These are phyloP conservation scores for Colletotrichum ledebouriae DNA, from an alignment of 2,329 filamentous ascomycete species.

Conservation along the genomic window DNA sequence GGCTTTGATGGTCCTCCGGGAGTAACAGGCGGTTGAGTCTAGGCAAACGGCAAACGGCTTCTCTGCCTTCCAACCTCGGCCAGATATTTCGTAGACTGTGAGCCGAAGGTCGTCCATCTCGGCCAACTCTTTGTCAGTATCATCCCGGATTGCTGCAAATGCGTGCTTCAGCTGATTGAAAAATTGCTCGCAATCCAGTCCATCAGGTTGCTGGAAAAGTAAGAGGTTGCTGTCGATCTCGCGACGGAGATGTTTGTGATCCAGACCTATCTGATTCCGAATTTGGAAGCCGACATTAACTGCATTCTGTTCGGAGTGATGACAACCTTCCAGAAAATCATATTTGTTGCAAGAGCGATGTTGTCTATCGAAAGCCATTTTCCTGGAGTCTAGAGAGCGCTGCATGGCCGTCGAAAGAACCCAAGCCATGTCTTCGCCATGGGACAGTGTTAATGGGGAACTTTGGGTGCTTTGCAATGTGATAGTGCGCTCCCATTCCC, in stretches of 20 bases:
- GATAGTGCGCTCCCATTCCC: slow-evolving; percentile 56
- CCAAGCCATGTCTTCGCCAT: slow-evolving; percentile 63
- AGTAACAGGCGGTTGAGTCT: slow-evolving; percentile 57
- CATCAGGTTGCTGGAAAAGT: slow-evolving; percentile 60
- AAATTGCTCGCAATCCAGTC: slow-evolving; percentile 60
- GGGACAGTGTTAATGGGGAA: slow-evolving; percentile 60
- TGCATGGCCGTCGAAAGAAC: slow-evolving; percentile 59
- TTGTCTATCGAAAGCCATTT: slow-evolving; percentile 56
- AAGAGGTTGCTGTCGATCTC: slow-evolving; percentile 58
- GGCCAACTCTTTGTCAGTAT: slow-evolving; percentile 57
- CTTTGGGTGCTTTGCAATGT: slow-evolving; percentile 62
- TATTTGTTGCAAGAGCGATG: slow-evolving; percentile 53
- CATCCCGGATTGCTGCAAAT: slow-evolving; percentile 55
- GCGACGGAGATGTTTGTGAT: slow-evolving; percentile 59
- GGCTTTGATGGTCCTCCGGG: slow-evolving; percentile 60
- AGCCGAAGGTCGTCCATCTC: slow-evolving; percentile 63
- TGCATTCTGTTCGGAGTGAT: slow-evolving; percentile 58
- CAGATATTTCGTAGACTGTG: slow-evolving; percentile 60
- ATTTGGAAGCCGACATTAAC: slow-evolving; percentile 62
- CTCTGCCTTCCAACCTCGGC: slow-evolving; percentile 60
- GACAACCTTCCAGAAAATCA: slow-evolving; percentile 55
- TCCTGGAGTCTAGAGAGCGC: slow-evolving; percentile 55
- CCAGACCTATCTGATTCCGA: slow-evolving; percentile 64
- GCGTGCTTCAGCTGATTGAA: slow-evolving; percentile 54
- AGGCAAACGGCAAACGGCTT: slow-evolving; percentile 62